A percentile compares a stretch with the other conserved stretches of the same genome.
Evolutionary conservation across 345 rosid genomes (phyloP).

Genomic region (Lumnitzera racemosa): DNA sequence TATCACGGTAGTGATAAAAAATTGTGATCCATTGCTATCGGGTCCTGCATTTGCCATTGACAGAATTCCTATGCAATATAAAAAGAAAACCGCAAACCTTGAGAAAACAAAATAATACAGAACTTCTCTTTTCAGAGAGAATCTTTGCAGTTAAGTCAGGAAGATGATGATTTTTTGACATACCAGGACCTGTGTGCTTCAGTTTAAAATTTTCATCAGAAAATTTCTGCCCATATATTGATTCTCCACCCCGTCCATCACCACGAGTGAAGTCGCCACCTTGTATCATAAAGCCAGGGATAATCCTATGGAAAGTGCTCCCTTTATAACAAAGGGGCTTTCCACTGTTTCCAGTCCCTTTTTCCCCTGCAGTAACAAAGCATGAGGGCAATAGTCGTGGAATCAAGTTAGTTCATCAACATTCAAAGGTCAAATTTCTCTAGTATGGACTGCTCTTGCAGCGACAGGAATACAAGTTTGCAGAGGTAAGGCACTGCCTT

Average conservation of each 20-base stretch:
- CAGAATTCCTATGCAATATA: conserved; percentile 37
- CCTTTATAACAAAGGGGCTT: conserved; percentile 80
- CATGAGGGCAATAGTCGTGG: background rate
- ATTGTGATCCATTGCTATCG: conserved; percentile 86
- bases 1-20: conserved; percentile 79
- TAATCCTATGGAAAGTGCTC: conserved; percentile 78
- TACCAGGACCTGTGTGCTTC: conserved; percentile 84
- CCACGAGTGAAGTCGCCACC: conserved; percentile 95
- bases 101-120: too few species aligned
- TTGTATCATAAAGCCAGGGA: conserved; percentile 93
- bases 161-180: background rate
- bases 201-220: conserved; percentile 88
- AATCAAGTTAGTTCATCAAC: conserved; percentile 1
- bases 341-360: conserved; percentile 77
- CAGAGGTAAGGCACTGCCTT: too few species aligned
- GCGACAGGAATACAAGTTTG: too few species aligned
- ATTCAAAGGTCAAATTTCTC: background rate
- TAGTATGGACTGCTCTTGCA: too few species aligned
- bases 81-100: background rate
- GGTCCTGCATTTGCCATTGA: conserved; percentile 92
- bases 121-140: too few species aligned
- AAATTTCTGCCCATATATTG: conserved; percentile 77
- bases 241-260: conserved; percentile 94
- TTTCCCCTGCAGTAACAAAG: conserved; percentile 51
- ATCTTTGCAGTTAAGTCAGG: too few species aligned